Evolutionary conservation across 176 grass and related monocot genomes (phyloP).

Genomic region (Aechmea fasciata): DNA sequence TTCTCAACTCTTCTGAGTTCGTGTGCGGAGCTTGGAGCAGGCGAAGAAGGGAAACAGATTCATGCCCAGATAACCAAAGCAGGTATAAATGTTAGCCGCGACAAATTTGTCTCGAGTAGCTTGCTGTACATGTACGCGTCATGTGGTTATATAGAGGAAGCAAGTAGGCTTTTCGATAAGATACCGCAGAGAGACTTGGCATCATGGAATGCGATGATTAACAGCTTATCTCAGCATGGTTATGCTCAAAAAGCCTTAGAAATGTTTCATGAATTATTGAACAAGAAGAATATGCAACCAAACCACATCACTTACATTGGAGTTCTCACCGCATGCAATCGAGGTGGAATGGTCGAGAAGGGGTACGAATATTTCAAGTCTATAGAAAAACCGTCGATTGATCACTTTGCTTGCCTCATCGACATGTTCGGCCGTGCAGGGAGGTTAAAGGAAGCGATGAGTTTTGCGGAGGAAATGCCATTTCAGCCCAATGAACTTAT

Average conservation of each 20-base stretch:
- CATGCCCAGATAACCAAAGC: conserved; percentile 32
- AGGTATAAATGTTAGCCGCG: not conserved
- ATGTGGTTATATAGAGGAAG: conserved; percentile 28
- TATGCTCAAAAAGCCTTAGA: conserved; percentile 24
- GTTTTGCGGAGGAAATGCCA: conserved; percentile 24
- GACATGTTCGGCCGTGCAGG: conserved; percentile 32
- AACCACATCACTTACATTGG: conserved; percentile 22
- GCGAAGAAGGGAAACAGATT: conserved; percentile 34
- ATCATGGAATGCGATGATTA: conserved; percentile 36
- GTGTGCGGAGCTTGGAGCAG: conserved; percentile 26
- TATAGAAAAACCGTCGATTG: conserved; percentile 26
- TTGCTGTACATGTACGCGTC: conserved; percentile 30
- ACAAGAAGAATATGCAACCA: conserved; percentile 18
- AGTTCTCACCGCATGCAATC: conserved; percentile 26
- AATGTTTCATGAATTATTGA: conserved; percentile 18
- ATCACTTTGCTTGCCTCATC: conserved; percentile 35
- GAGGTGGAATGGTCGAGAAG: conserved; percentile 24
- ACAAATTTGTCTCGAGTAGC: conserved; percentile 25
- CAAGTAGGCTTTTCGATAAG: conserved; percentile 17
- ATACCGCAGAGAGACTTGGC: conserved; percentile 26
- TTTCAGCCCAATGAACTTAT: conserved; percentile 28
- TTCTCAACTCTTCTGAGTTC: conserved; percentile 30
- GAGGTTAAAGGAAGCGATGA: conserved; percentile 27
- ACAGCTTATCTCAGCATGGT: conserved; percentile 26
- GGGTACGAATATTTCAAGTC: conserved; percentile 33